A percentile compares a stretch with the other conserved stretches of the same genome.
phyloP scores from a whole-genome alignment of 2,329 filamentous ascomycete genomes.

The Epichloe hybrida region DNA sequence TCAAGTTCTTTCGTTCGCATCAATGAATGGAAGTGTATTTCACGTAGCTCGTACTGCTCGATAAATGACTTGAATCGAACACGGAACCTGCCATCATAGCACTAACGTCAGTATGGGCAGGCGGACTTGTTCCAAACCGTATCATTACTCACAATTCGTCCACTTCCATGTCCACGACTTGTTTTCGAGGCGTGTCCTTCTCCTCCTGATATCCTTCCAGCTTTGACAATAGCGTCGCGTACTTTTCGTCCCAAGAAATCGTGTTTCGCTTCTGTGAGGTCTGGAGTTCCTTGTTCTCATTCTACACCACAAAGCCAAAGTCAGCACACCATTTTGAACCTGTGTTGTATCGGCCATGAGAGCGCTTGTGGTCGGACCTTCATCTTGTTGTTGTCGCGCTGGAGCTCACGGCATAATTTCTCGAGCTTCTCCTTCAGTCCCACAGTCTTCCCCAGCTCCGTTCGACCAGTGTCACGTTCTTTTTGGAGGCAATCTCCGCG shows the following conservation, averaged over 20 bases:
- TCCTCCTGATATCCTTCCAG: slow-evolving; percentile 81
- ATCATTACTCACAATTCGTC: slow-evolving; percentile 61
- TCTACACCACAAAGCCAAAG: slow-evolving; percentile 30
- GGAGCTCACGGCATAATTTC: slow-evolving; percentile 86
- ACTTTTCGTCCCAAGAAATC: slow-evolving; percentile 70
- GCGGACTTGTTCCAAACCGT: slow-evolving; percentile 6
- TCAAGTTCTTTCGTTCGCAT: slow-evolving; percentile 93
- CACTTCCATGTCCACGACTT: slow-evolving; percentile 70
- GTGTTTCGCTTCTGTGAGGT: slow-evolving; percentile 75
- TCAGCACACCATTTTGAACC: slow-evolving; percentile 12
- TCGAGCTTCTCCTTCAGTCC: slow-evolving; percentile 93
- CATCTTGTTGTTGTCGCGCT: slow-evolving; percentile 94
- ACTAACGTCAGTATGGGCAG: slow-evolving; percentile 5
- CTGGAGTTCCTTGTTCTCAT: slow-evolving; percentile 85
- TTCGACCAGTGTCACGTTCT: slow-evolving; percentile 81
- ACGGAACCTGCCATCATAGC: slow-evolving; percentile 47
- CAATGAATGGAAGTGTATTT: slow-evolving; percentile 83
- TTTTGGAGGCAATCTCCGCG: slow-evolving; percentile 89
- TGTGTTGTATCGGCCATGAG: neutral
- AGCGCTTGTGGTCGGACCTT: slow-evolving; percentile 47
- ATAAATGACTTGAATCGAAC: slow-evolving; percentile 86
- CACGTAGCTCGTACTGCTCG: slow-evolving; percentile 91
- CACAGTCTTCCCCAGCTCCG: slow-evolving; percentile 79
- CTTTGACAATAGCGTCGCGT: slow-evolving; percentile 66
- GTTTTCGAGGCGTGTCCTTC: slow-evolving; percentile 69